Conservation (phyloP, 768 basidiomycete species). For the Chalciporus pseudorubinellus region DNA sequence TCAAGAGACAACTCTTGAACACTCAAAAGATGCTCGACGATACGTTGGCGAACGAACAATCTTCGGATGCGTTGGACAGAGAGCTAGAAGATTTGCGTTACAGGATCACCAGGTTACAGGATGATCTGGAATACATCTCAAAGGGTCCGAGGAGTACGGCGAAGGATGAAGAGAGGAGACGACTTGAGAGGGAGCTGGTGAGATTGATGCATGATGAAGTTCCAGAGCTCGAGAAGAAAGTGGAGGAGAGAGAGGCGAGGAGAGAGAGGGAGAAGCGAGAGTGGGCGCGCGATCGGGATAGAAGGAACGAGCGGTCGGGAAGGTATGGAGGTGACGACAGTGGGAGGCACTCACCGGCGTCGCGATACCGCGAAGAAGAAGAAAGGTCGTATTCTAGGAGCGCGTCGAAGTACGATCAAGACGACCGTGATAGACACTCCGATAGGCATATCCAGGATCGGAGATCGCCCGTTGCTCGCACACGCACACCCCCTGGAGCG, state of each 20-base stretch:
- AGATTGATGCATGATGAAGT: slow-evolving; percentile 85
- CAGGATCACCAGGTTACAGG: slow-evolving; percentile 80
- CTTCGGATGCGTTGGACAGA: slow-evolving; percentile 88
- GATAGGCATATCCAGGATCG: slow-evolving; percentile 32
- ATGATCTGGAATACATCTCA: slow-evolving; percentile 86
- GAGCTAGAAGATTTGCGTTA: slow-evolving; percentile 87
- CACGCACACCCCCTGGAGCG: slow-evolving; percentile 46
- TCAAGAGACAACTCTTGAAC: slow-evolving; percentile 79
- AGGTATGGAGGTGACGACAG: slow-evolving; percentile 53
- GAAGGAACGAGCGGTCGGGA: slow-evolving; percentile 78
- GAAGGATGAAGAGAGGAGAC: slow-evolving; percentile 83
- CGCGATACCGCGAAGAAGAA: slow-evolving; percentile 39
- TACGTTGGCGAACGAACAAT: slow-evolving; percentile 63
- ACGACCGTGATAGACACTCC: slow-evolving; percentile 38
- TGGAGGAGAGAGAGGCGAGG: slow-evolving; percentile 74
- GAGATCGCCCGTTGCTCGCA: slow-evolving; percentile 25
- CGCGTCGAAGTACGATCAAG: slow-evolving; percentile 33
- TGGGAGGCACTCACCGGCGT: slow-evolving; percentile 33
- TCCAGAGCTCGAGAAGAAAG: slow-evolving; percentile 84
- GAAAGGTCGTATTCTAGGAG: slow-evolving; percentile 56
- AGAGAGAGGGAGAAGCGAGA: slow-evolving; percentile 77
- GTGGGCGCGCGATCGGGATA: slow-evolving; percentile 75
- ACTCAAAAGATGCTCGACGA: slow-evolving; percentile 81
- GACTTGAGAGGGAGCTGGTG: slow-evolving; percentile 85
- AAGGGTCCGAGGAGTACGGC: slow-evolving; percentile 67